Evolutionary conservation across 495 filamentous ascomycete species (phyloP).

Genomic region (Neurospora sp.): DNA sequence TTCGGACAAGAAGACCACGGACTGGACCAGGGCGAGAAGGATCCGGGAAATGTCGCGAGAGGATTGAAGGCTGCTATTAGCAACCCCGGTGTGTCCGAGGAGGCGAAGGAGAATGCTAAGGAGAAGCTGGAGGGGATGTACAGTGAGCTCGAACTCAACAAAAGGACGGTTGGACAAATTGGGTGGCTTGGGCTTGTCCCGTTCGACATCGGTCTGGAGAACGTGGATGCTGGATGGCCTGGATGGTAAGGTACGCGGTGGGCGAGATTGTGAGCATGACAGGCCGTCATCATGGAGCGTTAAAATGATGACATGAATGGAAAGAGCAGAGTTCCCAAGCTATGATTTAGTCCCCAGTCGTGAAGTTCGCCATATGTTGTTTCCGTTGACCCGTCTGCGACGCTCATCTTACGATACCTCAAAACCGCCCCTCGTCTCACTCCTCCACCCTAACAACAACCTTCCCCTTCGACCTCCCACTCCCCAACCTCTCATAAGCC

Average conservation of each 20-base stretch:
- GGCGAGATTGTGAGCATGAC: too few species aligned
- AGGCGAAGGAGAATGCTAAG: slow-evolving; percentile 36
- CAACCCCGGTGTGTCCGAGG: slow-evolving; percentile 38
- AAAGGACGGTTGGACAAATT: too few species aligned
- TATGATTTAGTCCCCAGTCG: neutral
- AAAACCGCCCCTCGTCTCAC: neutral
- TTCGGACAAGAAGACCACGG: slow-evolving; percentile 2
- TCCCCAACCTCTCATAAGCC: slow-evolving; percentile 26
- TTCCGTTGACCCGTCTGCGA: neutral
- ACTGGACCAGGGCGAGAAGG: slow-evolving; percentile 21
- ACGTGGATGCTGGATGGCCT: neutral
- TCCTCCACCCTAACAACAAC: slow-evolving; percentile 22
- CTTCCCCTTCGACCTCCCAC: slow-evolving; percentile 28
- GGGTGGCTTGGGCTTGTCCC: neutral
- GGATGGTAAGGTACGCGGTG: neutral
- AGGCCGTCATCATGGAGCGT: neutral
- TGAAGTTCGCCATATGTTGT: neutral
- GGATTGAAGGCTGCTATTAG: slow-evolving; percentile 35
- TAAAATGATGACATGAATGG: neutral
- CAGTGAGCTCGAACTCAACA: neutral
- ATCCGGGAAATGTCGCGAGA: slow-evolving; percentile 32
- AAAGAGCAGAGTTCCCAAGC: neutral
- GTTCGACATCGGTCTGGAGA: neutral
- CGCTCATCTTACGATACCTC: neutral
- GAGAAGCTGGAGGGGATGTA: slow-evolving; percentile 18